Conservation (phyloP, 352 stramenopile genomes). For the Saprolegnia diclina region DNA sequence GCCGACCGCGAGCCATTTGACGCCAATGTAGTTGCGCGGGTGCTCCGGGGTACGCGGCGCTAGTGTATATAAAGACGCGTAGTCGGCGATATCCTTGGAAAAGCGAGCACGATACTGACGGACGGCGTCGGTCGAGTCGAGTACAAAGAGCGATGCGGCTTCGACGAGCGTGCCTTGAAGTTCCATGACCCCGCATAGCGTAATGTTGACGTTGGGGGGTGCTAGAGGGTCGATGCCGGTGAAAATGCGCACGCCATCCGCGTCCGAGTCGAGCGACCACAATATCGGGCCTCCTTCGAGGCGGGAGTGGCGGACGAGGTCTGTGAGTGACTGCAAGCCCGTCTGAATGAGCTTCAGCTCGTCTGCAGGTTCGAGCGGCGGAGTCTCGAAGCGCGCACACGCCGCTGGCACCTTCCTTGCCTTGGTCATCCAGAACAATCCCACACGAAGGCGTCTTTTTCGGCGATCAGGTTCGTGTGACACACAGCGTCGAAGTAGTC, state of each 20-base stretch:
- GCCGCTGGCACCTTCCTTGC: no score
- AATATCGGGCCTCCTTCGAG: conserved; percentile 12
- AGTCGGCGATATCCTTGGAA: conserved; percentile 53
- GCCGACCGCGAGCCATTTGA: conserved; percentile 77
- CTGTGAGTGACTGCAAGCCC: conserved; percentile 1
- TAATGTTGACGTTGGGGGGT: neutral
- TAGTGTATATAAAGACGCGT: conserved; percentile 69
- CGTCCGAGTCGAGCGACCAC: conserved; percentile 19
- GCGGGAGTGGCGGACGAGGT: neutral
- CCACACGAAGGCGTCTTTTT: no score
- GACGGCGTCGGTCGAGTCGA: neutral
- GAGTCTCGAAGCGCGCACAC: no score
- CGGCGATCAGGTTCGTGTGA: no score
- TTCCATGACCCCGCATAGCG: conserved; percentile 9
- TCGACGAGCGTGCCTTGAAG: conserved; percentile 18
- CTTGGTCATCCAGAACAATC: no score
- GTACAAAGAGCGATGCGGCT: conserved; percentile 2
- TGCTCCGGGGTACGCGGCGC: conserved; percentile 56
- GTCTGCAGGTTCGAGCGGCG: neutral
- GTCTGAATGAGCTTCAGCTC: neutral
- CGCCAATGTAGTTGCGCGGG: conserved; percentile 69
- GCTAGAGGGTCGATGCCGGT: conserved; percentile 4
- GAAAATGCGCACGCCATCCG: conserved; percentile 15
- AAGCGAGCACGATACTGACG: conserved; percentile 5
- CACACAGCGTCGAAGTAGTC: no score